These are phyloP conservation scores for Tylopilus balloui DNA, from an alignment of 768 basidiomycete genomes.

Conservation along the genomic window DNA sequence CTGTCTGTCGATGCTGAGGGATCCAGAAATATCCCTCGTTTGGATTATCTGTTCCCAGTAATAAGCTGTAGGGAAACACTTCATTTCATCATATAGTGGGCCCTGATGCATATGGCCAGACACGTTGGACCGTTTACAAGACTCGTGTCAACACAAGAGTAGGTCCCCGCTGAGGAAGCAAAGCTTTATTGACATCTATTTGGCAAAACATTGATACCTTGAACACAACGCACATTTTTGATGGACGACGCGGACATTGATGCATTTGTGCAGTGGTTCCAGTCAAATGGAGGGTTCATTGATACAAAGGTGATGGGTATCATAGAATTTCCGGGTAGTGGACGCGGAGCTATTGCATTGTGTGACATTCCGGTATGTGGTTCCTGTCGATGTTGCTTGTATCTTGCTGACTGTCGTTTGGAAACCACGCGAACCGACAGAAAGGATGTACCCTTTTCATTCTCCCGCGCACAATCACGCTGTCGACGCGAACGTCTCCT, in stretches of 20 bases:
- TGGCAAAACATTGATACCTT: neutral
- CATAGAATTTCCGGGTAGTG: constrained; percentile 46
- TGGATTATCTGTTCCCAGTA: neutral
- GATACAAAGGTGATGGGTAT: constrained; percentile 46
- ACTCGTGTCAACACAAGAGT: no score
- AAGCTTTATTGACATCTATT: neutral
- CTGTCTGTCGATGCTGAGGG: no score
- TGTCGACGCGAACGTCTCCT: constrained; percentile 73
- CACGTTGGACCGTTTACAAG: neutral
- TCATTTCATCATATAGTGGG: no score
- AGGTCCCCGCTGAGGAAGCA: neutral
- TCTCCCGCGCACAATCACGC: constrained; percentile 70
- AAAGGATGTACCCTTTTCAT: constrained; percentile 74
- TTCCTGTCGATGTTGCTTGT: neutral
- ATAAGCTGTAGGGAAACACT: neutral
- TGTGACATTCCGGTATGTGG: constrained; percentile 62
- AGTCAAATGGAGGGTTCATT: constrained; percentile 44
- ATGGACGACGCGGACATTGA: constrained; percentile 18
- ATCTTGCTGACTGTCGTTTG: neutral
- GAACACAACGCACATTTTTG: neutral
- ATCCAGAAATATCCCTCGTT: neutral
- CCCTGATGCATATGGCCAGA: no score
- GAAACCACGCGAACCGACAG: constrained; percentile 34
- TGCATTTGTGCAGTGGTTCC: constrained; percentile 58
- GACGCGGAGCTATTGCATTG: constrained; percentile 72